A percentile compares a stretch with the other conserved stretches of the same genome.
These are phyloP conservation scores for Ceriops zippeliana DNA, from an alignment of 345 rosid species.

Conservation along the genomic window DNA sequence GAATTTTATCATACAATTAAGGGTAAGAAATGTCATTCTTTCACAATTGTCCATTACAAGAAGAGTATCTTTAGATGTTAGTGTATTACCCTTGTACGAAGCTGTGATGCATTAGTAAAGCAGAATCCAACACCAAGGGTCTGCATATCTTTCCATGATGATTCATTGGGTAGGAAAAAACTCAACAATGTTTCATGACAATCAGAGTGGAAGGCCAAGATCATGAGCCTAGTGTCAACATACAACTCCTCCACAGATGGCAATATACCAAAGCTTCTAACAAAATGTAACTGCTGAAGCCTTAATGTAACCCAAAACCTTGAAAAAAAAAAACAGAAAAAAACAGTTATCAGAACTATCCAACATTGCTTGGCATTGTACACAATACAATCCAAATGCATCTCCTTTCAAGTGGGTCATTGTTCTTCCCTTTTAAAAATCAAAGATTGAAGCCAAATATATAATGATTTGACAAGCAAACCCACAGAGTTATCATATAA, in stretches of 20 bases:
- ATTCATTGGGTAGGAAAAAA: constrained; percentile 63
- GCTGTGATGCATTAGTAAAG: constrained; percentile 59
- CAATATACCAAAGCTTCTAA: constrained; percentile 53
- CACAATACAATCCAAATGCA: neutral
- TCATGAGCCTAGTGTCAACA: constrained; percentile 59
- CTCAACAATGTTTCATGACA: constrained; percentile 69
- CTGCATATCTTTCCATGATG: constrained; percentile 85
- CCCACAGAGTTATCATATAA: neutral
- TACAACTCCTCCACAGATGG: constrained; percentile 58
- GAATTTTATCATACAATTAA: constrained; percentile 2
- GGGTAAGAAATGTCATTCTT: neutral
- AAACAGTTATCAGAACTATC: neutral
- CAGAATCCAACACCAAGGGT: constrained; percentile 84
- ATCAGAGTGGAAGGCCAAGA: constrained; percentile 94
- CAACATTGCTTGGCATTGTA: neutral
- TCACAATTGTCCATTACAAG: neutral
- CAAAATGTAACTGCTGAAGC: constrained; percentile 57
- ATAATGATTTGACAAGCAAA: neutral
- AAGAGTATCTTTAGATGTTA: constrained; percentile 1
- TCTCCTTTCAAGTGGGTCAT: neutral
- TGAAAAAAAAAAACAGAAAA: constrained; percentile 19
- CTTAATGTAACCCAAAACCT: constrained; percentile 86
- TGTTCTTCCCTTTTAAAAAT: neutral
- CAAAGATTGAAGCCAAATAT: neutral
- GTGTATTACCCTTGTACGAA: constrained; percentile 66